Evolutionary conservation across 2,329 filamentous ascomycete genomes (phyloP).

Genomic region (Akanthomyces lecanii): DNA sequence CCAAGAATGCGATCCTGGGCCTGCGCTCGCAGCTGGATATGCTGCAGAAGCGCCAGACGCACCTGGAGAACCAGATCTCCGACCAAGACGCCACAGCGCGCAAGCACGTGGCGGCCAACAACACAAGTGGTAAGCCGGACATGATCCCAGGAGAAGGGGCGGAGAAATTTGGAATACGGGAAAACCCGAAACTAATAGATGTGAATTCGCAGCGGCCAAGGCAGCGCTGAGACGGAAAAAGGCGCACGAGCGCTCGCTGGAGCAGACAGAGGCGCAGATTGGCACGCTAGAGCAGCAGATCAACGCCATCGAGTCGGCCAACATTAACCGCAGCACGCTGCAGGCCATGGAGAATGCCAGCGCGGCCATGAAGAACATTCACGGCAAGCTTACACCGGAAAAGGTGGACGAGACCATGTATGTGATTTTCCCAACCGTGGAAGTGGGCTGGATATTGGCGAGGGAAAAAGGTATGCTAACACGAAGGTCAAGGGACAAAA

Average conservation of each 20-base stretch:
- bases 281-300: conserved; percentile 92
- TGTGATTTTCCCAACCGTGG: conserved; percentile 31
- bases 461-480: conserved; percentile 28
- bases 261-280: conserved; percentile 87
- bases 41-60: conserved; percentile 93
- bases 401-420: conserved; percentile 96
- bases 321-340: conserved; percentile 97
- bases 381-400: conserved; percentile 84
- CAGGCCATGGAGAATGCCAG: conserved; percentile 90
- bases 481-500: conserved; percentile 62
- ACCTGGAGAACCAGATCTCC: conserved; percentile 86
- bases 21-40: conserved; percentile 90
- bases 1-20: conserved; percentile 92
- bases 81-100: conserved; percentile 85
- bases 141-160: not conserved
- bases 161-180: not conserved
- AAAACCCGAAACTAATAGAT: not conserved
- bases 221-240: conserved; percentile 91
- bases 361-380: conserved; percentile 87
- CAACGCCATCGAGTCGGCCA: conserved; percentile 93
- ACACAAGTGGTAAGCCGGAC: conserved; percentile 77
- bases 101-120: conserved; percentile 75
- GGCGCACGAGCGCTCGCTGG: conserved; percentile 82
- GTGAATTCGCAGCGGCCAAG: conserved; percentile 67
- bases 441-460: too few relatives aligned